These are phyloP conservation scores for Trametes sanguinea DNA, from an alignment of 768 basidiomycete genomes.

Conservation along the genomic window DNA sequence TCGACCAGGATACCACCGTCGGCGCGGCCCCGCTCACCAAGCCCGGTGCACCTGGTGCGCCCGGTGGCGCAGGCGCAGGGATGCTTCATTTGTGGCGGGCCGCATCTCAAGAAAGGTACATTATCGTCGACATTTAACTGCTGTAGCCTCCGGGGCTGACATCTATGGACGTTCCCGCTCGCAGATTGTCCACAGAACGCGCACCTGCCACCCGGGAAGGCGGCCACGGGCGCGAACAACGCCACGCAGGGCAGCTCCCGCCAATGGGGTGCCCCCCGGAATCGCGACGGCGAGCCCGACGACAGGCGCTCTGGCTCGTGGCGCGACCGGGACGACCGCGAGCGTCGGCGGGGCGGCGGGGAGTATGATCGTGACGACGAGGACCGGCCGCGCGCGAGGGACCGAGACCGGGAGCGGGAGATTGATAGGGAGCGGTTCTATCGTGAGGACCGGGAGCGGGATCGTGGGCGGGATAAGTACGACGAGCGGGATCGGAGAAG, in stretches of 20 bases:
- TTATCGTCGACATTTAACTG: not conserved
- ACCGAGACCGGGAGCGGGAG: conserved; percentile 21
- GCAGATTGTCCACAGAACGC: conserved; percentile 41
- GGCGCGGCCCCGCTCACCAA: conserved; percentile 51
- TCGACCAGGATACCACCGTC: conserved; percentile 89
- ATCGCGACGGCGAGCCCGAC: conserved; percentile 20
- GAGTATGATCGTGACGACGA: conserved; percentile 15
- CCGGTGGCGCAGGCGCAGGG: conserved; percentile 56
- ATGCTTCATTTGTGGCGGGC: conserved; percentile 93
- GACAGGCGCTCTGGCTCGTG: conserved; percentile 23
- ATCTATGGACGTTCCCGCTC: not conserved
- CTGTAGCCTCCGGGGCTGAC: not conserved
- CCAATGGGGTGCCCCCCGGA: conserved; percentile 25
- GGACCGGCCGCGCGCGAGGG: conserved; percentile 2
- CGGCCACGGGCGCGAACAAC: conserved; percentile 38
- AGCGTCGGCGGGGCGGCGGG: conserved; percentile 19
- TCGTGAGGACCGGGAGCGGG: conserved; percentile 21
- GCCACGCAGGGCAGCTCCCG: conserved; percentile 21
- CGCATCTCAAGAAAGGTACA: conserved; percentile 88
- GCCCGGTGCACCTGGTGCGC: conserved; percentile 47
- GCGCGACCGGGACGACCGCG: conserved; percentile 29
- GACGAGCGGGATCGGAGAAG: conserved; percentile 12
- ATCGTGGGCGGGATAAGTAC: conserved; percentile 16
- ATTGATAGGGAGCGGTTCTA: conserved; percentile 8
- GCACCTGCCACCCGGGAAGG: conserved; percentile 29